Evolutionary conservation across 176 grass and related monocot species (phyloP), one percentile per base, ranked within the genome.

Genomic region (Musa acuminata): DNA sequence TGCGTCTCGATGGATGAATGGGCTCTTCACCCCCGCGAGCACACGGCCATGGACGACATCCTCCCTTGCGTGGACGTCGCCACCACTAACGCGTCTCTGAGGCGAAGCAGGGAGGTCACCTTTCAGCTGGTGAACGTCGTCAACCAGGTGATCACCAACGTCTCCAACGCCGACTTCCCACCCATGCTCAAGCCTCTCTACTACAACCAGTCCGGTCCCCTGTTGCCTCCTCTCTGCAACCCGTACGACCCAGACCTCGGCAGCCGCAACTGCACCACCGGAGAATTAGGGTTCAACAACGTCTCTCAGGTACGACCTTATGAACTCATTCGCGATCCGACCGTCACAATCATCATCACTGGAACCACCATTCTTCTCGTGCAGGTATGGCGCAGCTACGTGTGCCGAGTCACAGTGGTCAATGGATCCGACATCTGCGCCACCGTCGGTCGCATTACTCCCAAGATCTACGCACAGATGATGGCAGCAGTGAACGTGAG

Each of bases 1-100:
- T 98, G 90, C 64, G 82, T 93, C 2, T 87, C 94, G 51, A 89
- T 98, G 94, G 88, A 89, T 11, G 86, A 93, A 62, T 98, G 90
- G 94, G 87, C 84, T 66, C 55, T 52, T 9, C 82, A 86, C 13
- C 94, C 86, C 8, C 78, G 72, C 8, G 73, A 72, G 4, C 86
- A 68, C 77, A 91, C 88, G 0, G 84, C 94, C 17, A 77, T 98
- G 24, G 94, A 93, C 64, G 94, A 93, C 74, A 89, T 93, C 80
- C 87, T 98, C 13, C 94, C 94, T 2, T 98, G 94, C 69, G 87
- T 86, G 21, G 82, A 98, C 78, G 55, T 59, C 9, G 72, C 82
- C 29, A 87, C 79, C 59, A 78, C 88, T 55, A 75, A 64, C 23
- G 83, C 93, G 10, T 86, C 90, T 8, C 51, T 98, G 2, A 63